Base-by-base conservation (phyloP, 2,329 filamentous ascomycete species). In the Aureobasidium sp. region DNA sequence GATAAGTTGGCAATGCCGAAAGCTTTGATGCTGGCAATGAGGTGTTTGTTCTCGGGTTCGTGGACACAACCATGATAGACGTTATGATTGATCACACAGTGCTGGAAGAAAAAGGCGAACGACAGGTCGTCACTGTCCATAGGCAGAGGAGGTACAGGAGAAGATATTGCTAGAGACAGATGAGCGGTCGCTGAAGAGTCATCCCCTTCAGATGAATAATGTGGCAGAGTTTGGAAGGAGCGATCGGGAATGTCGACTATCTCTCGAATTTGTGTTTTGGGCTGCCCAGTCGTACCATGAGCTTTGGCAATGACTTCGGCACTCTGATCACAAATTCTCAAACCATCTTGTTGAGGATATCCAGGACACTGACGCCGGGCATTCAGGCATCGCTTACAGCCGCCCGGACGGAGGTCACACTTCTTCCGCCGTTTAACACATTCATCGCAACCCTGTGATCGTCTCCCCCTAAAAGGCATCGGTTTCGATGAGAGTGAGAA, bases 391-490 rank as follows among this genome's bases (percentile, higher is more conserved):
- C 57, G n/a, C 5, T 25, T 37, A 34, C 57, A 59, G 6, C 57
- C 57, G 3, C 57, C 57, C 2, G 44, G 16, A 3, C 45, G 44
- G 37, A 59, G 44, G 36, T 59, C 57, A 21, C 57, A 59, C 27
- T 59, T 59, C 45, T 59, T 59, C 3, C 57, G 57, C n/a, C 44
- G 32, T 32, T 50, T 49, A 6, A 45, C 45, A 59, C 57, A 59
- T 36, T 59, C 57, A 7, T 59, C 45, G 34, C 57, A 59, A 9
- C 57, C 57, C 25, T 59, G 21, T 0, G 57, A 59, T 0, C 45
- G 57, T 37, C 34, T 59, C 16, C 57, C 57, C n/a, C 57, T 34
- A 50, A 16, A 59, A 25, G 57, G 45, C 57, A 59, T 59, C 16
- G 34, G 42, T 8, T 13, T 15, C 8, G 7, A 9, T 13, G 5